Base-by-base conservation (phyloP, 2,329 filamentous ascomycete species). In the Xylariales sp. region DNA sequence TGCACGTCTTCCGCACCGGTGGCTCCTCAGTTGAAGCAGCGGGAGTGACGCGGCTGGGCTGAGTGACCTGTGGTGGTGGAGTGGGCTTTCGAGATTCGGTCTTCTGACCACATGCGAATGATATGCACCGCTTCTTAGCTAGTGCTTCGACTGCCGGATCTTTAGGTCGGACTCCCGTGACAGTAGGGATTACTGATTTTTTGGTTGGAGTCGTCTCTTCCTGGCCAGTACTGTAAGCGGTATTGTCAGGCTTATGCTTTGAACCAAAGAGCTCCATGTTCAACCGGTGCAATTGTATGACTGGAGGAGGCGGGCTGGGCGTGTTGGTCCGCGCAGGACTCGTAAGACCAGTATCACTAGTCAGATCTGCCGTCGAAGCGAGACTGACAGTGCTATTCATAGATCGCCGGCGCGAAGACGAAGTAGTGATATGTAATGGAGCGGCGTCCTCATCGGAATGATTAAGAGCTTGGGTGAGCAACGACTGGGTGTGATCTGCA, bases 281-380 rank as follows among this genome's bases (percentile, higher is more conserved):
- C 23, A 74, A 46, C 18, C 61, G 65, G 6, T 65, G 56, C 38
- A 72, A 68, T 15, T 67, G 64, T 37, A 77, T 68, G 14, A 81
- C 72, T 5, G 81, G 80, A 3, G 83, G 70, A n/a, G 88, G 88
- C 14, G 93, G 91, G 55, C 91, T 97, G 1, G 90, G 88, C 0
- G 88, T 91, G 59, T 80, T 88, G 24, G 88, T 87, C 40, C 88
- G 75, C n/a, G 88, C 85, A 29, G 91, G 89, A 53, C 88, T 96
- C 14, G 90, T 95, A 42, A 94, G 67, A 42, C 88, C 90, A 41
- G 87, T 93, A 54, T 96, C 93, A 62, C 90, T 96, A n/a, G 89
- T 96, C 40, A 97, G 72, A 48, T 96, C 91, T 25, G 86, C 86
- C 4, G 88, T 94, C 2, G 90, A 95, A 31, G 86, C 75, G 42